Evolutionary conservation across 2,329 filamentous ascomycete genomes (phyloP).

Genomic region (Thermoascus crustaceus): DNA sequence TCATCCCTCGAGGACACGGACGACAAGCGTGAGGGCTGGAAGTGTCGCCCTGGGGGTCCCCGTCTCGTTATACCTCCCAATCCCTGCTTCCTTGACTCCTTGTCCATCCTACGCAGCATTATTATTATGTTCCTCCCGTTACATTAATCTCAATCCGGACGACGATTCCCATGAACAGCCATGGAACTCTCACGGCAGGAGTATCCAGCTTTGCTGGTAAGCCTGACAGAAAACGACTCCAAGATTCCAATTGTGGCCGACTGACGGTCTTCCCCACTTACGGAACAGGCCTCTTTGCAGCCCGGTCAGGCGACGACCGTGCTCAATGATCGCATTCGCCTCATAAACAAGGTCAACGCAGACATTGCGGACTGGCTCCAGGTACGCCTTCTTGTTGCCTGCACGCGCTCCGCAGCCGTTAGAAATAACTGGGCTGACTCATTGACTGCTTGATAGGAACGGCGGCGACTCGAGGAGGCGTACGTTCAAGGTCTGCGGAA

Average conservation of each 20-base stretch:
- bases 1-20: no score
- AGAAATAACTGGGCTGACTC: neutral
- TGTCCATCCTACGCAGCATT: neutral
- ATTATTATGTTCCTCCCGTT: slow-evolving; percentile 25
- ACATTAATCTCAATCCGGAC: slow-evolving; percentile 12
- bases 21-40: neutral
- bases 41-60: neutral
- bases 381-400: slow-evolving; percentile 46
- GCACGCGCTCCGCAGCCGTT: neutral
- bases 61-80: neutral
- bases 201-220: slow-evolving; percentile 91
- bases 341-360: slow-evolving; percentile 75
- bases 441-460: slow-evolving; percentile 55
- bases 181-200: slow-evolving; percentile 80
- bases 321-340: slow-evolving; percentile 77
- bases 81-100: slow-evolving; percentile 13
- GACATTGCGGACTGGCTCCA: slow-evolving; percentile 96
- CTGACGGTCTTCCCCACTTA: slow-evolving; percentile 9
- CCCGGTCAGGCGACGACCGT: slow-evolving; percentile 73
- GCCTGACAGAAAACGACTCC: slow-evolving; percentile 23
- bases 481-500: slow-evolving; percentile 78
- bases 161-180: slow-evolving; percentile 18
- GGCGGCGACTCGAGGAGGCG: slow-evolving; percentile 80
- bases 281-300: slow-evolving; percentile 63
- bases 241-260: slow-evolving; percentile 14